A percentile compares a stretch with the other conserved stretches of the same genome.
Conservation (phyloP, 2,329 filamentous ascomycete genomes). For the Lachnellula arida region DNA sequence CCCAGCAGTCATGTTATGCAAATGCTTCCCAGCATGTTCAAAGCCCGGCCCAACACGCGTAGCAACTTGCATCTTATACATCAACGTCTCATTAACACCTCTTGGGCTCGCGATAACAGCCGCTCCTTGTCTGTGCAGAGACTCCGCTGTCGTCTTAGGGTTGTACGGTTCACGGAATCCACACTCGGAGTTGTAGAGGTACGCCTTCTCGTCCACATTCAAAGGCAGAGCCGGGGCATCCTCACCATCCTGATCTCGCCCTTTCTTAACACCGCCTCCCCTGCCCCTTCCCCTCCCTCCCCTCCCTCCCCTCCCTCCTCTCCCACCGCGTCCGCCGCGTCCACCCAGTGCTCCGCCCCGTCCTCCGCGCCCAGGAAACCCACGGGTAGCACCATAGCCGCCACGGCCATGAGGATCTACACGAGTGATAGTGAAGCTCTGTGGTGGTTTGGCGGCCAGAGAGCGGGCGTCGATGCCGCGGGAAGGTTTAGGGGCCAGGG, state of each 20-base stretch:
- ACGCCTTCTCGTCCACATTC: conserved; percentile 21
- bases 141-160: conserved; percentile 22
- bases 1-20: conserved; percentile 16
- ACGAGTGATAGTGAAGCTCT: conserved; percentile 19
- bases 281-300: conserved; percentile 20
- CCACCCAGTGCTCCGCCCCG: not conserved
- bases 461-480: conserved; percentile 31
- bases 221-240: conserved; percentile 15
- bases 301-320: conserved; percentile 8
- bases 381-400: not conserved
- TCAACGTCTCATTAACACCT: conserved; percentile 23
- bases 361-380: not conserved
- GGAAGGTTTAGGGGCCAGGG: conserved; percentile 20
- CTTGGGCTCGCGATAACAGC: conserved; percentile 21
- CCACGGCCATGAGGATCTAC: conserved; percentile 1
- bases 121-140: conserved; percentile 20
- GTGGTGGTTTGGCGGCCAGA: conserved; percentile 27
- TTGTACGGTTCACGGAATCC: conserved; percentile 24
- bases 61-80: conserved; percentile 25
- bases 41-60: conserved; percentile 18
- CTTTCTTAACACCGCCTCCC: conserved; percentile 34
- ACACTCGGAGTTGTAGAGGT: conserved; percentile 19
- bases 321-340: conserved; percentile 9
- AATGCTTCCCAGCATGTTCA: conserved; percentile 14
- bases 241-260: conserved; percentile 2